Evolutionary conservation across 2,329 filamentous ascomycete species (phyloP), one percentile per base, ranked within the genome.

Genomic region (Tolypocladium paradoxum): DNA sequence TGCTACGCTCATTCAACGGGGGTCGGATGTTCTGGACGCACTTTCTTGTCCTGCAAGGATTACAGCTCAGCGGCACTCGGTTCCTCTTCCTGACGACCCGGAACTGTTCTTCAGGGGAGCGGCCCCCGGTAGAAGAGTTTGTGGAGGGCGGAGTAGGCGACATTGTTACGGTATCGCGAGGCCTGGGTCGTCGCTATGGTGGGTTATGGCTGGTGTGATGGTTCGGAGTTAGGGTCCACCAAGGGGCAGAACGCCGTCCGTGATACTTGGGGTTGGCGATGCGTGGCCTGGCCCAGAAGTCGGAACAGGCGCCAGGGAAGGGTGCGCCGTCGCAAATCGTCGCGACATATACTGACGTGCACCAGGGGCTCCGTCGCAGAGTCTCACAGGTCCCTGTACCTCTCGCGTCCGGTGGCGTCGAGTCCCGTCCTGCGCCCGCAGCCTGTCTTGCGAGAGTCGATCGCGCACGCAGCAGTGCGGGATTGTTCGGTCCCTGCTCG

Each of bases 41-140:
- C 88, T 97, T 97, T 73, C 91, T 84, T 63, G 91, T 88, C 65
- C 92, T 81, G 70, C 92, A 97, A 34, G 91, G 89, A 60, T 85
- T 88, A 68, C 92, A 97, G 64, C 90, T 96, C 49, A 97, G 76
- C 48, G 92, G 92, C 18, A 96, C 85, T 55, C 92, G 80, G 65
- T 97, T 96, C 67, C 92, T 83, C 74, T 95, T 95, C 60, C 92
- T 85, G 55, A 96, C 88, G 50, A 96, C 85, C 61, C 89, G 83
- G 64, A 88, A 95, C 60, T 92, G 87, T 51, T 88, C 83, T 68
- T 96, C 89, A 35, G 91, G 90, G 46, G 90, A 95, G 57, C 87
- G 85, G 27, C 75, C 78, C 58, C 86, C 82, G 55, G 84, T 84
- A 58, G 90, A 93, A 9, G 88, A 87, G 36, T 83, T 85, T 52